Evolutionary conservation across 225 moss, liverwort and hornwort genomes (phyloP).

Genomic region (Pseudisothecium myosuroides): DNA sequence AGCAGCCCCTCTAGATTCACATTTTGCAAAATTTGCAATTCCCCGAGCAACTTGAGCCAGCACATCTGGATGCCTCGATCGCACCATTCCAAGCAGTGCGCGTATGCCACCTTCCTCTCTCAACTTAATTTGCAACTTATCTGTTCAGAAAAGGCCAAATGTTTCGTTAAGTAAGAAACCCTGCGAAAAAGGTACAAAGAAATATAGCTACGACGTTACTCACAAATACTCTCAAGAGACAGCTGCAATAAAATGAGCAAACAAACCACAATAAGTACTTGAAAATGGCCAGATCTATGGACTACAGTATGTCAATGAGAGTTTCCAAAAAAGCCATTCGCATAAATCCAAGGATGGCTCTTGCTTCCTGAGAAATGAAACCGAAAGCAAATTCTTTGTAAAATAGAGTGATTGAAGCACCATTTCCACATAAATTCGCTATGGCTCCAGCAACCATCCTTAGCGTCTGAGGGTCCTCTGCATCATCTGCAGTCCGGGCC

Average conservation of each 20-base stretch:
- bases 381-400: neutral
- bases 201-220: neutral
- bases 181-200: neutral
- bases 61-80: slow-evolving; percentile 92
- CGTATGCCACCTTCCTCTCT: slow-evolving; percentile 97
- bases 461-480: slow-evolving; percentile 87
- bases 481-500: slow-evolving; percentile 84
- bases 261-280: neutral
- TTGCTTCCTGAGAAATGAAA: neutral
- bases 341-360: neutral
- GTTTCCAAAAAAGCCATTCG: neutral
- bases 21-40: slow-evolving; percentile 97
- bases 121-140: slow-evolving; percentile 87
- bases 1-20: slow-evolving; percentile 94
- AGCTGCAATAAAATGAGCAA: neutral
- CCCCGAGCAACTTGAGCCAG: slow-evolving; percentile 97
- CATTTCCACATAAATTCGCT: slow-evolving; percentile 91
- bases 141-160: slow-evolving; percentile 15
- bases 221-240: neutral
- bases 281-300: neutral
- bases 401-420: slow-evolving; percentile 2
- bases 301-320: neutral
- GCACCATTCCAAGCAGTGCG: slow-evolving; percentile 92
- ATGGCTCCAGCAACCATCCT: slow-evolving; percentile 92
- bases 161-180: neutral